phyloP scores from a whole-genome alignment of 257 asterid species.

The Cordia subcordata region DNA sequence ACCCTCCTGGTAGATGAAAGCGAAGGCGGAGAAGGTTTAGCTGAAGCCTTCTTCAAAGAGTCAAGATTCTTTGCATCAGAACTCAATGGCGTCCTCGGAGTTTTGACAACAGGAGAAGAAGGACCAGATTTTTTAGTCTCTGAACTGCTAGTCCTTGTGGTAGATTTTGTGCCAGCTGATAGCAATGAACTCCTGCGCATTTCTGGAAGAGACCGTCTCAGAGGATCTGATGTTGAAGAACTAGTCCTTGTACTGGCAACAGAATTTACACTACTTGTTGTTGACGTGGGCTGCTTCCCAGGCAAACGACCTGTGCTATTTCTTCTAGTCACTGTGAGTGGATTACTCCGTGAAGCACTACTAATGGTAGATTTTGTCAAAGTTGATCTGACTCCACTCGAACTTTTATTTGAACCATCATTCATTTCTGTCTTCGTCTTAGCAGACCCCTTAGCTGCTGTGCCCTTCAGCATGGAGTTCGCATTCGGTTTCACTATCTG shows the following conservation, averaged over 20 bases:
- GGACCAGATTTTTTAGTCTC: slow-evolving; percentile 59
- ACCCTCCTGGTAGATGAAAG: slow-evolving; percentile 46
- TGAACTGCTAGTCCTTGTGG: slow-evolving; percentile 36
- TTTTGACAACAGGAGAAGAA: slow-evolving; percentile 49
- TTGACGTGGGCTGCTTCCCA: slow-evolving; percentile 49
- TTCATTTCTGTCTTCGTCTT: slow-evolving; percentile 39
- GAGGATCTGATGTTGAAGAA: slow-evolving; percentile 52
- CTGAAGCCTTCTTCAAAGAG: slow-evolving; percentile 38
- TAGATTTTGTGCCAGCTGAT: slow-evolving; percentile 42
- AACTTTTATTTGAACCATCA: slow-evolving; percentile 27
- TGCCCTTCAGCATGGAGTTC: slow-evolving; percentile 20
- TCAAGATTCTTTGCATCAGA: slow-evolving; percentile 55
- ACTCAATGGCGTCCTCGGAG: slow-evolving; percentile 63
- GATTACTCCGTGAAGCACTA: slow-evolving; percentile 55
- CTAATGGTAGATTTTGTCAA: slow-evolving; percentile 63
- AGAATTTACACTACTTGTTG: slow-evolving; percentile 30
- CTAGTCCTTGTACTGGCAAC: slow-evolving; percentile 37
- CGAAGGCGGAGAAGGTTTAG: slow-evolving; percentile 49
- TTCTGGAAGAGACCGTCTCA: slow-evolving; percentile 79
- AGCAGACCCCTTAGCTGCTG: slow-evolving; percentile 17
- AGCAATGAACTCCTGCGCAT: slow-evolving; percentile 48
- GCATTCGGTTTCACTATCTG: slow-evolving; percentile 35
- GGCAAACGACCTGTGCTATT: slow-evolving; percentile 82
- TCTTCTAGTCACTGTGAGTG: slow-evolving; percentile 59
- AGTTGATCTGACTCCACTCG: slow-evolving; percentile 38